These are phyloP conservation scores for Vaccinium macrocarpon DNA, from an alignment of 148 eudicot species.

Conservation along the genomic window DNA sequence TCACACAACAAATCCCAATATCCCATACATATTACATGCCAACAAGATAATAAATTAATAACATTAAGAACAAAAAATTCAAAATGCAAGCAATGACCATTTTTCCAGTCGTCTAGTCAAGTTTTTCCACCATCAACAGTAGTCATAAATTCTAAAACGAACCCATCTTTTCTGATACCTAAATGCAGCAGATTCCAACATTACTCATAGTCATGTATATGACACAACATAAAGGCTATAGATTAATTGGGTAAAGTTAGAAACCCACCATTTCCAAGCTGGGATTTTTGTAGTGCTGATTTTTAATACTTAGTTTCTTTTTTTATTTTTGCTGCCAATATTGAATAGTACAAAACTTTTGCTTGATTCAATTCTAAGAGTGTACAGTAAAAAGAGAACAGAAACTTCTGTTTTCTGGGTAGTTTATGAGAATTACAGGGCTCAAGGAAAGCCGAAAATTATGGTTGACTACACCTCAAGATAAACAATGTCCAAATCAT, in stretches of 20 bases:
- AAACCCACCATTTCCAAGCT: slow-evolving; percentile 47
- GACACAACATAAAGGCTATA: slow-evolving; percentile 10
- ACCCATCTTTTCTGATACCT: slow-evolving; percentile 21
- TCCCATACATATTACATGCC: too few species aligned
- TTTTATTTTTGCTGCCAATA: not conserved
- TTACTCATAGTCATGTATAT: too few species aligned
- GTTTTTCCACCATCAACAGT: too few species aligned
- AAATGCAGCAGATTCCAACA: slow-evolving; percentile 1
- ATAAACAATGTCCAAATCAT: slow-evolving; percentile 36
- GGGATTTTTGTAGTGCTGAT: slow-evolving; percentile 31
- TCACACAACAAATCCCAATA: too few species aligned
- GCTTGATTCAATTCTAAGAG: not conserved
- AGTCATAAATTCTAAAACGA: not conserved
- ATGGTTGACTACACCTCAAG: slow-evolving; percentile 45
- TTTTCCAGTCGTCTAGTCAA: too few species aligned
- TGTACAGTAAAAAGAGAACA: slow-evolving; percentile 32
- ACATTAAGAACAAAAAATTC: too few species aligned
- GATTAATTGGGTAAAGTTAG: slow-evolving; percentile 46
- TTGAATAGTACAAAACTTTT: slow-evolving; percentile 9
- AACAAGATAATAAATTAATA: too few species aligned
- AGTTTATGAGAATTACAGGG: slow-evolving; percentile 18
- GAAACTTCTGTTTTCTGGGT: slow-evolving; percentile 39
- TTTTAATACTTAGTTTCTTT: slow-evolving; percentile 15
- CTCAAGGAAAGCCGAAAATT: slow-evolving; percentile 34
- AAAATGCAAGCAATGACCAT: too few species aligned